Percentiles rank a stretch among this genome's conserved stretches.
Evolutionary conservation across 2,329 filamentous ascomycete genomes (phyloP).

Genomic region (Xylariaceae sp.): DNA sequence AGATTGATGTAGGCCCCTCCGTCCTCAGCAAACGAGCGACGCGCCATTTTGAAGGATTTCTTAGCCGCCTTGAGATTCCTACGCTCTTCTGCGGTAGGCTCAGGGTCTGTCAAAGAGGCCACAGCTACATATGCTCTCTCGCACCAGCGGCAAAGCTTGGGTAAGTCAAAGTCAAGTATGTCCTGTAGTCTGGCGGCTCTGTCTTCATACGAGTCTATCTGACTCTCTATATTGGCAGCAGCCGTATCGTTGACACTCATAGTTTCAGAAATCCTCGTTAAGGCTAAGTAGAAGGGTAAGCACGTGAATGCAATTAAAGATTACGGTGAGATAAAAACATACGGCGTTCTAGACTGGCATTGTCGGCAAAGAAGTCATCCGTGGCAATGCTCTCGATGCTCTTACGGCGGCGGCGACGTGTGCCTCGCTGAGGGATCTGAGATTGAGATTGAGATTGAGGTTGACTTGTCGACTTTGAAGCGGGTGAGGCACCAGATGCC

Average conservation of each 20-base stretch:
- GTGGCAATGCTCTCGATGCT: slow-evolving; percentile 35
- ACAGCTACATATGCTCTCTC: slow-evolving; percentile 30
- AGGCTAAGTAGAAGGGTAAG: slow-evolving; percentile 21
- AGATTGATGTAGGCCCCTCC: slow-evolving; percentile 28
- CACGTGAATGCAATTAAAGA: not conserved
- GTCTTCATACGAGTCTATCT: slow-evolving; percentile 30
- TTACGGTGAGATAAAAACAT: slow-evolving; percentile 5
- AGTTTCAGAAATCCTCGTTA: slow-evolving; percentile 5
- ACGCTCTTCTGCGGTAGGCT: slow-evolving; percentile 23
- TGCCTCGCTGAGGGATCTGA: slow-evolving; percentile 32
- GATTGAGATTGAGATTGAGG: not conserved
- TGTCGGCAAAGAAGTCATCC: slow-evolving; percentile 23
- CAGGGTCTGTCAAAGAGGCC: slow-evolving; percentile 17
- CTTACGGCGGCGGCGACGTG: slow-evolving; percentile 27
- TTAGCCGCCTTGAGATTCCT: slow-evolving; percentile 24
- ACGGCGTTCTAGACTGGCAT: slow-evolving; percentile 20
- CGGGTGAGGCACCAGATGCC: slow-evolving; percentile 18
- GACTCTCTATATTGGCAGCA: slow-evolving; percentile 13
- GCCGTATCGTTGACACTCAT: not conserved
- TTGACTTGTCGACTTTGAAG: slow-evolving; percentile 10
- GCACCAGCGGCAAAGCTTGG: slow-evolving; percentile 36
- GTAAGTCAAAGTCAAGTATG: slow-evolving; percentile 38
- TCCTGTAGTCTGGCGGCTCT: slow-evolving; percentile 34
- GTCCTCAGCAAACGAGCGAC: slow-evolving; percentile 27
- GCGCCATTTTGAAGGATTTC: slow-evolving; percentile 30